phyloP scores from a whole-genome alignment of 1,284 basidiomycete genomes.

The Ceratobasidium sp. region DNA sequence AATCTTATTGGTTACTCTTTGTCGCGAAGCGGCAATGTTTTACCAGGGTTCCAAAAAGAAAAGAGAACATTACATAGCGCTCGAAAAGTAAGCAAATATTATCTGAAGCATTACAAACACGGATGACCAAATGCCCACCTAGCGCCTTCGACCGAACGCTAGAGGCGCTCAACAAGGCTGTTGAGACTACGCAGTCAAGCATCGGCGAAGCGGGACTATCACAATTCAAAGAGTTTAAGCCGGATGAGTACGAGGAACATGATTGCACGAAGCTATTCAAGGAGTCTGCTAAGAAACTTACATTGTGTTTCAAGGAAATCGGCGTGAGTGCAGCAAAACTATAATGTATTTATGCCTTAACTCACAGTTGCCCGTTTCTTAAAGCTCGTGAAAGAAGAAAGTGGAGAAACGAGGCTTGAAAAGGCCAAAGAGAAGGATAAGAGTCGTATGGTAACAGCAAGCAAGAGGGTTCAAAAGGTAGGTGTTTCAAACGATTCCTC shows the following conservation, averaged over 20 bases:
- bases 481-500: too few species aligned
- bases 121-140: not conserved
- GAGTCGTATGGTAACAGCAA: not conserved
- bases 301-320: not conserved
- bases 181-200: too few species aligned
- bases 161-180: not conserved
- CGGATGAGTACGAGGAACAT: not conserved
- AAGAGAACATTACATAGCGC: not conserved
- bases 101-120: too few species aligned
- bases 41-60: not conserved
- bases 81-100: slow-evolving; percentile 18
- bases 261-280: not conserved
- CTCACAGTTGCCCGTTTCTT: not conserved
- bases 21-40: not conserved
- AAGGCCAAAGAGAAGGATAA: not conserved
- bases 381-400: not conserved
- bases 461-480: not conserved
- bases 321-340: not conserved
- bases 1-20: slow-evolving; percentile 1
- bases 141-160: slow-evolving; percentile 7
- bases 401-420: not conserved
- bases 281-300: not conserved
- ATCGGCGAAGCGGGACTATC: not conserved
- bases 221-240: not conserved
- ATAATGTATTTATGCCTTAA: not conserved